These are phyloP conservation scores for Aegilops longissima DNA, from an alignment of 176 grass and related monocot genomes.

Conservation along the genomic window DNA sequence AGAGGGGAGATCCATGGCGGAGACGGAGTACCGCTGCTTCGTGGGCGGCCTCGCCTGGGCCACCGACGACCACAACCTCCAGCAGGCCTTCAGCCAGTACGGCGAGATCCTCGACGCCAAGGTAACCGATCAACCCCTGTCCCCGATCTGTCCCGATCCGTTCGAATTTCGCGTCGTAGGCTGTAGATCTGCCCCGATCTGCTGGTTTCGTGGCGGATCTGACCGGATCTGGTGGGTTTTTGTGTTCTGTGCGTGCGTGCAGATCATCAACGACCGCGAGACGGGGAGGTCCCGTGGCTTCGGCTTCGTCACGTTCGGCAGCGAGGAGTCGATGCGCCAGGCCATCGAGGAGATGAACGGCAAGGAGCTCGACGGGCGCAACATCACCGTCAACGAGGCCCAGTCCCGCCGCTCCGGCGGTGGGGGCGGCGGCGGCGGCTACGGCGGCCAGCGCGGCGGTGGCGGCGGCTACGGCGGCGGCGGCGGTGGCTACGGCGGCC, in stretches of 20 bases:
- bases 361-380: conserved; percentile 73
- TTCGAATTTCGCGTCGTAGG: neutral
- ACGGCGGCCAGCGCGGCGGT: conserved; percentile 14
- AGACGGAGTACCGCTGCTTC: conserved; percentile 91
- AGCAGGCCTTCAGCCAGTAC: conserved; percentile 63
- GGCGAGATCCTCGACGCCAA: conserved; percentile 94
- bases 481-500: neutral
- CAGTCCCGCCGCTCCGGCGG: conserved; percentile 62
- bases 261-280: conserved; percentile 97
- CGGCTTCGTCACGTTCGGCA: conserved; percentile 83
- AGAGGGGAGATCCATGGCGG: conserved; percentile 41
- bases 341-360: conserved; percentile 94
- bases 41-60: conserved; percentile 93
- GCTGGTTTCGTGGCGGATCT: neutral
- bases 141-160: neutral
- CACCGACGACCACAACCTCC: conserved; percentile 74
- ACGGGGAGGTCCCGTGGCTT: conserved; percentile 83
- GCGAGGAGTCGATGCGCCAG: conserved; percentile 71
- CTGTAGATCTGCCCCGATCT: neutral
- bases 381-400: conserved; percentile 95
- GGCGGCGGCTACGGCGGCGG: neutral
- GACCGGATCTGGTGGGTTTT: neutral
- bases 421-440: conserved; percentile 40
- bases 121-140: neutral
- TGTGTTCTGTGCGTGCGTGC: neutral